A percentile compares a stretch with the other conserved stretches of the same genome.
Conservation (phyloP, 2,329 filamentous ascomycete species). For the Drechslera avenae region DNA sequence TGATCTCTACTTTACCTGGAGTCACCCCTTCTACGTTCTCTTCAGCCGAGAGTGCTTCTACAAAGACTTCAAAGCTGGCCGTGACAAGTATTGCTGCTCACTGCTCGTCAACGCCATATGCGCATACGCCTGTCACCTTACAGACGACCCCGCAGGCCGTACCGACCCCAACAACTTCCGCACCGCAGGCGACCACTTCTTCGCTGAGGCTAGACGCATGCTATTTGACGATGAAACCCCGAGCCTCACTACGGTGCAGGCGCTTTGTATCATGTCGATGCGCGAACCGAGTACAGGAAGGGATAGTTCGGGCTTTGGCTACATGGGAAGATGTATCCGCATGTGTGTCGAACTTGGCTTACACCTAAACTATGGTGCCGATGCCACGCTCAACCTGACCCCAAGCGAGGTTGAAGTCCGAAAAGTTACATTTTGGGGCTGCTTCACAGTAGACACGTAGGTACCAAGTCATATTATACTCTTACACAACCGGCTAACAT, state of each 20-base stretch:
- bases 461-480: slow-evolving; percentile 19
- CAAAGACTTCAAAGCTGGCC: slow-evolving; percentile 65
- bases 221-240: slow-evolving; percentile 64
- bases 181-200: slow-evolving; percentile 75
- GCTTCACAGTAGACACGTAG: slow-evolving; percentile 56
- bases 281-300: slow-evolving; percentile 74
- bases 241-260: slow-evolving; percentile 72
- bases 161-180: slow-evolving; percentile 66
- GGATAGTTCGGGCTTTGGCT: slow-evolving; percentile 74
- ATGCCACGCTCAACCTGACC: slow-evolving; percentile 38
- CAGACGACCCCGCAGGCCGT: slow-evolving; percentile 66
- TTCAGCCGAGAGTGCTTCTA: slow-evolving; percentile 74
- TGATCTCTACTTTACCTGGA: slow-evolving; percentile 70
- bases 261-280: slow-evolving; percentile 76
- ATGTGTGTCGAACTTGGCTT: slow-evolving; percentile 74
- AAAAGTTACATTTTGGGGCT: slow-evolving; percentile 60
- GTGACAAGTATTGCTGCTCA: slow-evolving; percentile 69
- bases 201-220: slow-evolving; percentile 68
- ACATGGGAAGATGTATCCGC: slow-evolving; percentile 72
- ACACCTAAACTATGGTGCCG: slow-evolving; percentile 56
- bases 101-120: slow-evolving; percentile 70
- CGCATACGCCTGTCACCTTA: slow-evolving; percentile 71
- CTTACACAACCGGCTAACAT: slow-evolving; percentile 8
- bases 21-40: slow-evolving; percentile 76
- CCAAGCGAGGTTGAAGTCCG: slow-evolving; percentile 55